These are phyloP conservation scores for Glycyrrhiza uralensis DNA, from an alignment of 306 rosid genomes.

Conservation along the genomic window DNA sequence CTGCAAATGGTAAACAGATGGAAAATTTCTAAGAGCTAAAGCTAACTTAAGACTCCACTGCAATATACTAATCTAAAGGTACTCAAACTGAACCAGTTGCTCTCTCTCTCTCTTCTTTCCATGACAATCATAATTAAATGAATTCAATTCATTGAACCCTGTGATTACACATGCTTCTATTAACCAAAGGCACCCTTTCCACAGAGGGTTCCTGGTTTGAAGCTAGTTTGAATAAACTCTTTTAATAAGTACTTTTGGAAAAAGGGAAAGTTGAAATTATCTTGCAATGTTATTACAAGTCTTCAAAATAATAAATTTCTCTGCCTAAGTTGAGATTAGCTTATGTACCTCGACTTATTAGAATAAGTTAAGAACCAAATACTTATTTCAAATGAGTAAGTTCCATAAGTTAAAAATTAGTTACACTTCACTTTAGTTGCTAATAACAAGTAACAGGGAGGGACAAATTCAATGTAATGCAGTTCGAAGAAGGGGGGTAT, in stretches of 20 bases:
- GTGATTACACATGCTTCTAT: background rate
- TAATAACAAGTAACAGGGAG: background rate
- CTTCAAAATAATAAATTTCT: no score
- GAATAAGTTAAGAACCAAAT: background rate
- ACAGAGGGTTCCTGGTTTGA: no score
- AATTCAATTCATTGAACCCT: background rate
- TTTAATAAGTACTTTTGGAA: no score
- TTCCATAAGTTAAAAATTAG: background rate
- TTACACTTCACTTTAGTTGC: background rate
- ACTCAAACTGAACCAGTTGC: background rate
- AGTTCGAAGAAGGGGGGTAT: background rate
- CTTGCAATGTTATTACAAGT: no score
- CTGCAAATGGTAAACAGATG: slow-evolving; percentile 40
- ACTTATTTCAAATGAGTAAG: background rate
- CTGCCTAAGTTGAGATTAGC: no score
- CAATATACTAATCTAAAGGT: background rate
- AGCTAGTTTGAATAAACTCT: no score
- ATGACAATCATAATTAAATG: background rate
- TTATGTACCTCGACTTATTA: background rate
- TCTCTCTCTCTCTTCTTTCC: background rate
- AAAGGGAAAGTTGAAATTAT: no score
- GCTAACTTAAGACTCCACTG: background rate
- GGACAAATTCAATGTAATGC: no score
- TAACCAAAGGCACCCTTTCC: background rate
- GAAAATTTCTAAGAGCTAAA: slow-evolving; percentile 20